phyloP scores from a whole-genome alignment of 2,329 filamentous ascomycete species.

The Alternaria arborescens region DNA sequence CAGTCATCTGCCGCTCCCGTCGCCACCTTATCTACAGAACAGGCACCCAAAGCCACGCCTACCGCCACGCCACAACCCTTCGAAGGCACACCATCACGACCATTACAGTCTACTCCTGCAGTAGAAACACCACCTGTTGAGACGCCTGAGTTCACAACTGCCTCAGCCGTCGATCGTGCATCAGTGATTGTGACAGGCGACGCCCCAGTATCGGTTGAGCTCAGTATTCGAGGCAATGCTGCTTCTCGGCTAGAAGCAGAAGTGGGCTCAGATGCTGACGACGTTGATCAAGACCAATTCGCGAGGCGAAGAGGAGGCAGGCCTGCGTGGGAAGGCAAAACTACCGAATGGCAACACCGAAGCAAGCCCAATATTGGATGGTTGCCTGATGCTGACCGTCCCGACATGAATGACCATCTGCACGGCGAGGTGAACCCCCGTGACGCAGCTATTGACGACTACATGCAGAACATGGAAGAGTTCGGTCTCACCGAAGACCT shows the following conservation, averaged over 20 bases:
- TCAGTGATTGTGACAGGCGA: conserved; percentile 1
- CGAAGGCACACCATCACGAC: neutral
- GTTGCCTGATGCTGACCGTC: conserved; percentile 35
- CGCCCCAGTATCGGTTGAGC: conserved; percentile 9
- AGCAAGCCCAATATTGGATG: conserved; percentile 50
- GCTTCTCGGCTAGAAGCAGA: conserved; percentile 7
- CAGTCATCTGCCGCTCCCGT: conserved; percentile 15
- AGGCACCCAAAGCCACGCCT: neutral
- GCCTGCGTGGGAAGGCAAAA: conserved; percentile 42
- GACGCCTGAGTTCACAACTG: conserved; percentile 5
- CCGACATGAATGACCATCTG: conserved; percentile 34
- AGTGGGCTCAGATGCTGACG: conserved; percentile 34
- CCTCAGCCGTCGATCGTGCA: conserved; percentile 9
- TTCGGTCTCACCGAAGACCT: conserved; percentile 51
- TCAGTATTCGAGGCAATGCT: conserved; percentile 20
- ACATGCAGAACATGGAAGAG: conserved; percentile 71
- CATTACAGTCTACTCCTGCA: neutral
- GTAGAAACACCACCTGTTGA: neutral
- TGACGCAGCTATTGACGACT: conserved; percentile 67
- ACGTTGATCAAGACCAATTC: conserved; percentile 34
- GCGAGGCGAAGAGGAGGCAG: conserved; percentile 36
- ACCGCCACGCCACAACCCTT: neutral
- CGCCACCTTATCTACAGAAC: neutral
- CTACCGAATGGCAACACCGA: conserved; percentile 43
- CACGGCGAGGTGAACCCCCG: conserved; percentile 29